Evolutionary conservation across 2,329 filamentous ascomycete species (phyloP).

Genomic region (Graphium sp.): DNA sequence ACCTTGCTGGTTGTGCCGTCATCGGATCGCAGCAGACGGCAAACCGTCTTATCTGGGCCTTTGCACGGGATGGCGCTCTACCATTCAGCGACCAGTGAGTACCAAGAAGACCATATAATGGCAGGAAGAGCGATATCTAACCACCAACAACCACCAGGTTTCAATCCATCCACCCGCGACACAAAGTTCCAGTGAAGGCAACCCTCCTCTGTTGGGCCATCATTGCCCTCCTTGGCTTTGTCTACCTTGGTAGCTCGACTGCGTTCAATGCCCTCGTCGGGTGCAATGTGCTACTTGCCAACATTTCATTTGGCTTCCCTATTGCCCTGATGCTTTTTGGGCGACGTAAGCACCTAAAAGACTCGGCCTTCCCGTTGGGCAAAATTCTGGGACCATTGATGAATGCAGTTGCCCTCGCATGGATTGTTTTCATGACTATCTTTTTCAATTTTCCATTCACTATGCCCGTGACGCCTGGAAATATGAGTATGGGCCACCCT

Average conservation of each 20-base stretch:
- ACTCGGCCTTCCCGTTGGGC: slow-evolving; percentile 20
- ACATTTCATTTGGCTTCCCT: slow-evolving; percentile 25
- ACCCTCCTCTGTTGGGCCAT: slow-evolving; percentile 15
- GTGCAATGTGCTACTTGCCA: slow-evolving; percentile 22
- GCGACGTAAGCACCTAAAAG: slow-evolving; percentile 18
- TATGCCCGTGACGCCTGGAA: slow-evolving; percentile 17
- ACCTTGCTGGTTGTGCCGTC: slow-evolving; percentile 22
- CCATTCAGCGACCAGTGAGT: slow-evolving; percentile 19
- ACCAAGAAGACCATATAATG: no score
- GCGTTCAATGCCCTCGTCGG: slow-evolving; percentile 25
- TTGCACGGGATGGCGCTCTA: slow-evolving; percentile 23
- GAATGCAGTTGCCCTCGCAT: slow-evolving; percentile 18
- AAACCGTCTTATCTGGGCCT: slow-evolving; percentile 21
- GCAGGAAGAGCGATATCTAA: no score
- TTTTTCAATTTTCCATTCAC: slow-evolving; percentile 26
- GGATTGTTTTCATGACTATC: slow-evolving; percentile 21
- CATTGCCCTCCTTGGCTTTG: slow-evolving; percentile 19
- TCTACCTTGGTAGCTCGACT: slow-evolving; percentile 23
- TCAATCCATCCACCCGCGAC: slow-evolving; percentile 13
- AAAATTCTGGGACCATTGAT: slow-evolving; percentile 13
- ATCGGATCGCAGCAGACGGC: slow-evolving; percentile 16
- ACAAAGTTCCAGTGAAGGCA: slow-evolving; percentile 19
- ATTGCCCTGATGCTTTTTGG: slow-evolving; percentile 24
- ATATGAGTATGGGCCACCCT: no score
- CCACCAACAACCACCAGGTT: slow-evolving; percentile 18